phyloP scores from a whole-genome alignment of 129 eudicot species.

The Helianthus annuus region DNA sequence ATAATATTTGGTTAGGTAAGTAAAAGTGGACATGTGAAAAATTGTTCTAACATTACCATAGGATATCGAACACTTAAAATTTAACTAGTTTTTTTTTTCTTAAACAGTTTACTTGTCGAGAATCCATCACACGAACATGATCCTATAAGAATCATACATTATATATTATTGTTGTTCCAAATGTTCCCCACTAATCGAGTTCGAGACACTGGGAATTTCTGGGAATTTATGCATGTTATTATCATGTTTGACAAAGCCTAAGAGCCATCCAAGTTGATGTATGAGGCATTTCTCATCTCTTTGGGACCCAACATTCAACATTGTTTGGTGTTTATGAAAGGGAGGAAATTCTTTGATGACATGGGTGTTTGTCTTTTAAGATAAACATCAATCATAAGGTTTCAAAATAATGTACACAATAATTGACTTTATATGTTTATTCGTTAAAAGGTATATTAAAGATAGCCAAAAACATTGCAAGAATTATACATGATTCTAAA shows the following conservation, averaged over 20 bases:
- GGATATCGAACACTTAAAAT: not conserved
- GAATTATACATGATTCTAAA: not conserved
- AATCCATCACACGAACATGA: conserved; percentile 24
- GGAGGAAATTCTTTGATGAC: conserved; percentile 38
- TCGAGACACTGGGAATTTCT: conserved; percentile 34
- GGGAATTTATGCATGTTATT: conserved; percentile 39
- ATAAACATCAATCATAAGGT: conserved; percentile 30
- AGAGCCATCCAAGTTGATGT: conserved; percentile 44
- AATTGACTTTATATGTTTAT: not conserved
- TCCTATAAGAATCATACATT: conserved; percentile 23
- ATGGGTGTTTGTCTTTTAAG: conserved; percentile 36
- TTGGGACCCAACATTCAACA: conserved; percentile 35
- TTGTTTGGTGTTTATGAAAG: conserved; percentile 41
- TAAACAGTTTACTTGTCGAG: not conserved
- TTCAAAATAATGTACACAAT: conserved; percentile 11
- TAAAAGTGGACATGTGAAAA: not conserved
- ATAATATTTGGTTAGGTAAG: not conserved
- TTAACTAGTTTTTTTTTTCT: not conserved
- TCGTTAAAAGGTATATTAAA: not conserved
- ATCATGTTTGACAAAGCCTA: conserved; percentile 20
- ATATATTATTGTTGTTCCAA: conserved; percentile 32
- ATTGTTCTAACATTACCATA: not conserved
- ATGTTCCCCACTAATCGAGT: conserved; percentile 31
- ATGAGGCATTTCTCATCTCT: conserved; percentile 29
- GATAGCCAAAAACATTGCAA: not conserved